Evolutionary conservation across 441 rosid species (phyloP), one percentile per base, ranked within the genome.

Genomic region (Syzygium malaccense): DNA sequence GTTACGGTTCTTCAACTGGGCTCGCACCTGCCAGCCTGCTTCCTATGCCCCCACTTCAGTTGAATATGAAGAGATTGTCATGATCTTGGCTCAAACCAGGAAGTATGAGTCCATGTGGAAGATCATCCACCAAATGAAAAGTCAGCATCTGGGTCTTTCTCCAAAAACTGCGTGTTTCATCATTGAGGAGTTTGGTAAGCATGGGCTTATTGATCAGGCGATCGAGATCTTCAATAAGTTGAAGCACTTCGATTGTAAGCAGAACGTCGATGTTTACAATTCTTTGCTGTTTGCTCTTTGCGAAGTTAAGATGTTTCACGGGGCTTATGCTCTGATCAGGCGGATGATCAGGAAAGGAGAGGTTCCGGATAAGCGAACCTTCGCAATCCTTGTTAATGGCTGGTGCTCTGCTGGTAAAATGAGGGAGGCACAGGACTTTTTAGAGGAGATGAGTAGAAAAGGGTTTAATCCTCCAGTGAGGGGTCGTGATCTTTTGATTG

Each of bases 1-100:
- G 26, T 89, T 97, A 91, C 95, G 98, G 48, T 97, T 97, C 96
- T 96, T 97, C 94, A 93, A 95, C 25, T 97, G 99, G 99, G 98
- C 97, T 5, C 93, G 96, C 48, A 90, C 95, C 14, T 57, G 62
- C 86, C 88, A 86, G 86, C 91, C 68, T 2, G 88, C 94, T 49
- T 90, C 51, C 83, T 96, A 97, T 92, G 75, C 90, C 23, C 98
- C 99, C 20, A 95, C 98, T 60, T 94, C 98, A 2, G 87, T 96
- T 3, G 98, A 97, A 55, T 94, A 92, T 80, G 97, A 96, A 88
- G 94, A 96, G 90, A 95, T 96, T 86, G 92, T 95, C 71, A 94
- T 91, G 92, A 96, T 93, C 87, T 91, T 97, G 18, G 95, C 95
- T 64, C 88, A 89, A 3, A 92, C 95, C 55, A 92, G 94, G 51